A percentile compares a stretch with the other conserved stretches of the same genome.
Evolutionary conservation across 169 alveolate species (phyloP).

Genomic region (Plasmodium coatneyi): DNA sequence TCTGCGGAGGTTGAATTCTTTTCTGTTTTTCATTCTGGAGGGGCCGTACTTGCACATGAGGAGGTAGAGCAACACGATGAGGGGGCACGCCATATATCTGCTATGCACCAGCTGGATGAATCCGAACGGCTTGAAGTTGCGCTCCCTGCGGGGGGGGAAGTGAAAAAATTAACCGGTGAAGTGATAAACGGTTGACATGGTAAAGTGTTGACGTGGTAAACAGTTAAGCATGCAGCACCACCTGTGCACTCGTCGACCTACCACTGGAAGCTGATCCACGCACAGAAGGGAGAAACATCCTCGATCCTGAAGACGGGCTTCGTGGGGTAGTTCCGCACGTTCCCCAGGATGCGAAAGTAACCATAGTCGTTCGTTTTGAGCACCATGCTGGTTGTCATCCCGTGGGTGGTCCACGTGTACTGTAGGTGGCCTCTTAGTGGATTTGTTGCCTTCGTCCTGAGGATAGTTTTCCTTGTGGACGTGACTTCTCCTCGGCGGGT

Average conservation of each 20-base stretch:
- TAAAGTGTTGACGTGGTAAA: background rate
- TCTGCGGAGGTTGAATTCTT: conserved; percentile 74
- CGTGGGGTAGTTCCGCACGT: conserved; percentile 57
- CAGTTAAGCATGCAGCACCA: no score
- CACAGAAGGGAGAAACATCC: conserved; percentile 32
- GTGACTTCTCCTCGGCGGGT: background rate
- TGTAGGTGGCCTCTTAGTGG: no score
- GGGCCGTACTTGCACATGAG: conserved; percentile 81
- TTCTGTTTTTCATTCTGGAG: conserved; percentile 77
- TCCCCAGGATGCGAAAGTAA: conserved; percentile 36
- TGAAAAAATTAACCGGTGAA: background rate
- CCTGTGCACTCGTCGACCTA: background rate
- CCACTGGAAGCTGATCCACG: conserved; percentile 7
- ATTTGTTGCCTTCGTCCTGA: background rate
- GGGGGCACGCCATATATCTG: conserved; percentile 77
- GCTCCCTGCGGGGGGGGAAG: conserved; percentile 45
- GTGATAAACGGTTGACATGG: background rate
- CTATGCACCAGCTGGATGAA: conserved; percentile 48
- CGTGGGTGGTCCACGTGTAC: background rate
- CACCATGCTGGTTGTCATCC: conserved; percentile 33
- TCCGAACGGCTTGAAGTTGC: conserved; percentile 63
- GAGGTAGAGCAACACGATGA: conserved; percentile 75
- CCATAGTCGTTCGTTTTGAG: conserved; percentile 48
- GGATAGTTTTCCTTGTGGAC: background rate
- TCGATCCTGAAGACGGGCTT: conserved; percentile 42